Base-by-base conservation (phyloP, 2,329 filamentous ascomycete species). In the Claviceps spartinae region DNA sequence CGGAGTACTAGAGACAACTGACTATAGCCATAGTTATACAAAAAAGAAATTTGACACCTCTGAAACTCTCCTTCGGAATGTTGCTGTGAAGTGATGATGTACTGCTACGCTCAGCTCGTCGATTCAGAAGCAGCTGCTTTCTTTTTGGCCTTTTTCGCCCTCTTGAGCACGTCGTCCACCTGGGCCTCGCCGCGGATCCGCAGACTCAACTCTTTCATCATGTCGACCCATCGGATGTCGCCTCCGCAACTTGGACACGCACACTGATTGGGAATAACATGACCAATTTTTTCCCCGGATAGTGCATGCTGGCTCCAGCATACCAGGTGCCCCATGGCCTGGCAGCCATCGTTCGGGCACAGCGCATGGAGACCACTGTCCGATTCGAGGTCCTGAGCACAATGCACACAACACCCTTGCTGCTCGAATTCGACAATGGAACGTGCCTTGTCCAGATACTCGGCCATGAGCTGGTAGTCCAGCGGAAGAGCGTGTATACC, bases 191-290 rank as follows among this genome's bases (percentile, higher is more conserved):
- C 89, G 24, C 87, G 77, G 38, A 79, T 72, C 36, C 91, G 77
- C 48, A 95, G 68, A 49, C 78, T 93, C 59, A 95, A 67, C 63
- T 95, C 90, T 62, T 82, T 90, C 70, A 94, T 85, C 69, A 96
- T 79, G 47, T 85, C 78, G 0, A 75, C 72, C 91, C 91, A 97
- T 49, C 73, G 65, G 2, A 89, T 68, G 4, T 72, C 66, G 0
- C 72, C 71, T 1, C 73, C 67, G 62, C 91, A 97, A 20, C 69
- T 69, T 0, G 88, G 88, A 67, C 91, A 97, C 2, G 60, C 66
- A 2, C 88, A 89, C 37, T 73, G 63, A 1, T 78, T 72, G 0
- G 91, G 91, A 1, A 95, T 62, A 1, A 95, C 60, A 3, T 70
- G 66, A 3, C 69, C 66, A 0, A 63, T 60, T 0, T 60, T 61